Evolutionary conservation across 2,329 filamentous ascomycete species (phyloP), one percentile per base, ranked within the genome.

Genomic region (Didymella lethalis): DNA sequence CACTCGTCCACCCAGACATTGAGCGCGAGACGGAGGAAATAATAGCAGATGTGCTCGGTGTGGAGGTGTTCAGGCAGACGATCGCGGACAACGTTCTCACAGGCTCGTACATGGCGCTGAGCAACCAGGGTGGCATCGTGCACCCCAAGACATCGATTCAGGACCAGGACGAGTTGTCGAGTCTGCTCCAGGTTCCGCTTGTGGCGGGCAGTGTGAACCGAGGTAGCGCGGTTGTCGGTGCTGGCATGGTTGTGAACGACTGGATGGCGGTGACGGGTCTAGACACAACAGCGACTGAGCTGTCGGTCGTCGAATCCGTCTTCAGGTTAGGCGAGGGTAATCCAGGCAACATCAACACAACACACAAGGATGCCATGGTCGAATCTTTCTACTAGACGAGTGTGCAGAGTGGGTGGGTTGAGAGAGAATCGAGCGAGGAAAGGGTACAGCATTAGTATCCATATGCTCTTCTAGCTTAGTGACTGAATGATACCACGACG

Each of bases 1-100:
- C 95, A 51, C 88, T 99, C 44, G 89, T 98, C 62, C 95, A 99
- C 78, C 95, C 95, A 11, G 95, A 99, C 75, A 84, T 99, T 61
- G 95, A 98, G 84, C 90, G 94, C 63, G 95, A 99, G 83, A 97
- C 93, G 16, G 95, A 99, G 81, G 95, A 99, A 83, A 97, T 99
- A 79, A 93, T 99, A 75, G 92, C 95, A 71, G 95, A 99, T 77
- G 92, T 96, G 59, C 83, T 96, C 20, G 91, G 91, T 63, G 91
- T 96, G 57, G 91, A 96, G 78, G 91, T 95, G 11, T 96, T 95
- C 82, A 84, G 92, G 64, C 95, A 99, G 83, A 98, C 95, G 46
- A 90, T 99, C 61, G 93, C 94, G 72, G 93, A 97, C 80, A 97
- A 98, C 76, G 95, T 99, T 57, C 88, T 99, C 28, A 95, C 96